Conservation (phyloP, 176 grass and related monocot species). For the Carex pumila region DNA sequence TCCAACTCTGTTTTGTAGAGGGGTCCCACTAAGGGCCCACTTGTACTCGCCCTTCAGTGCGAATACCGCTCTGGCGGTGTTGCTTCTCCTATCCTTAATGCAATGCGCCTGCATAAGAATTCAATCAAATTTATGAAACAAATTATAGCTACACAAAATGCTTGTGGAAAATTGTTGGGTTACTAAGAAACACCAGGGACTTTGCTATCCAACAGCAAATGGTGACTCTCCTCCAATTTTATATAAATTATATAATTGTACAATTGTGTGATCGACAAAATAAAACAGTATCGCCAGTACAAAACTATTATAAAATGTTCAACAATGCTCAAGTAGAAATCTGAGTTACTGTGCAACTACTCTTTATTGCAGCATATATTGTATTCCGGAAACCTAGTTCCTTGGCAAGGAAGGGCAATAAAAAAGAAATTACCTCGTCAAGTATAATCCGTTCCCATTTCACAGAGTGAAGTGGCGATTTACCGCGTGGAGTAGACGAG, state of each 20-base stretch:
- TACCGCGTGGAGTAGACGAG: conserved; percentile 20
- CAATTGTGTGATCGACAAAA: not conserved
- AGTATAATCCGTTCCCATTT: conserved; percentile 86
- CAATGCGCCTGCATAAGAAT: conserved; percentile 62
- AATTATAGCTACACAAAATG: not conserved
- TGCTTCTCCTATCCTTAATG: conserved; percentile 82
- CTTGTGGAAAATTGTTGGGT: not conserved
- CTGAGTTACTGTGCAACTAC: not conserved
- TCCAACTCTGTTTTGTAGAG: conserved; percentile 93
- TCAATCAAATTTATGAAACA: not conserved
- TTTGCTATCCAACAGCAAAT: not conserved
- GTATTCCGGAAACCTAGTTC: not conserved
- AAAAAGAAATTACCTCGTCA: conserved; percentile 62
- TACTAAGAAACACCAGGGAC: not conserved
- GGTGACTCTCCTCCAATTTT: not conserved
- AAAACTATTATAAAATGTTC: not conserved
- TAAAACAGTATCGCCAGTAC: not conserved
- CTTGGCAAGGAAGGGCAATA: not conserved
- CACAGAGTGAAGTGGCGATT: conserved; percentile 67
- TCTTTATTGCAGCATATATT: not conserved
- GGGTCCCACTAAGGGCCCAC: conserved; percentile 98
- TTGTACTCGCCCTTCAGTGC: conserved; percentile 67
- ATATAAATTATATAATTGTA: not conserved
- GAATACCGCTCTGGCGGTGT: conserved; percentile 92
- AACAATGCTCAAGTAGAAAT: not conserved